These are phyloP conservation scores for Peronospora tabacina DNA, from an alignment of 352 stramenopile species.

Conservation along the genomic window DNA sequence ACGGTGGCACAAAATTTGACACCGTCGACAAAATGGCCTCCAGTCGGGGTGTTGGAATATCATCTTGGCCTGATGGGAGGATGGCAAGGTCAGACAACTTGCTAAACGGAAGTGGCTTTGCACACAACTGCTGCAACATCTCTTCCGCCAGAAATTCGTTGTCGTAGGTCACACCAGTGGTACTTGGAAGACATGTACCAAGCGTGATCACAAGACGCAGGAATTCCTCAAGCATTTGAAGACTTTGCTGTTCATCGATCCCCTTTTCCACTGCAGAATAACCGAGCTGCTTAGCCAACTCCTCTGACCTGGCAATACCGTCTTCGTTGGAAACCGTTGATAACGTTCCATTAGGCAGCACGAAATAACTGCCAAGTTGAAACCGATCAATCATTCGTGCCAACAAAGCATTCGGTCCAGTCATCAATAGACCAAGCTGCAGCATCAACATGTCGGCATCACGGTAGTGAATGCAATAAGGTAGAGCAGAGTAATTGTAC, in stretches of 20 bases:
- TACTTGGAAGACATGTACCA: slow-evolving; percentile 62
- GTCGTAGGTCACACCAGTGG: slow-evolving; percentile 52
- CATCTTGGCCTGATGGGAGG: slow-evolving; percentile 74
- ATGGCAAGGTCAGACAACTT: slow-evolving; percentile 76
- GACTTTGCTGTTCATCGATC: slow-evolving; percentile 59
- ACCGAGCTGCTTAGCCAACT: slow-evolving; percentile 27
- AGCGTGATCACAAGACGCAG: slow-evolving; percentile 70
- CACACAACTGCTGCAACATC: slow-evolving; percentile 79
- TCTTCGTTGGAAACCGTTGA: slow-evolving; percentile 7
- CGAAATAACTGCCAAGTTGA: slow-evolving; percentile 64
- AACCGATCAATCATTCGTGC: slow-evolving; percentile 73
- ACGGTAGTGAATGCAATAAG: slow-evolving; percentile 83
- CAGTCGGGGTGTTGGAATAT: slow-evolving; percentile 57
- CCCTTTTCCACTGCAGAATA: slow-evolving; percentile 51
- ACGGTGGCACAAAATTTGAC: slow-evolving; percentile 61
- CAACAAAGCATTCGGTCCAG: slow-evolving; percentile 54
- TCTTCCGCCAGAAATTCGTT: slow-evolving; percentile 73
- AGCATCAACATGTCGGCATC: slow-evolving; percentile 76
- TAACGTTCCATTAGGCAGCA: slow-evolving; percentile 16
- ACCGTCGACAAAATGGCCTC: slow-evolving; percentile 60
- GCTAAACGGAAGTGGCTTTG: slow-evolving; percentile 75
- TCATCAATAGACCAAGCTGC: slow-evolving; percentile 59
- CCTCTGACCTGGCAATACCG: slow-evolving; percentile 4
- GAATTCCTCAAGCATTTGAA: slow-evolving; percentile 81
- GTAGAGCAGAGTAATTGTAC: slow-evolving; percentile 85